These are phyloP conservation scores for Cystobasidium sp. DNA, from an alignment of 1,284 basidiomycete species.

Conservation along the genomic window DNA sequence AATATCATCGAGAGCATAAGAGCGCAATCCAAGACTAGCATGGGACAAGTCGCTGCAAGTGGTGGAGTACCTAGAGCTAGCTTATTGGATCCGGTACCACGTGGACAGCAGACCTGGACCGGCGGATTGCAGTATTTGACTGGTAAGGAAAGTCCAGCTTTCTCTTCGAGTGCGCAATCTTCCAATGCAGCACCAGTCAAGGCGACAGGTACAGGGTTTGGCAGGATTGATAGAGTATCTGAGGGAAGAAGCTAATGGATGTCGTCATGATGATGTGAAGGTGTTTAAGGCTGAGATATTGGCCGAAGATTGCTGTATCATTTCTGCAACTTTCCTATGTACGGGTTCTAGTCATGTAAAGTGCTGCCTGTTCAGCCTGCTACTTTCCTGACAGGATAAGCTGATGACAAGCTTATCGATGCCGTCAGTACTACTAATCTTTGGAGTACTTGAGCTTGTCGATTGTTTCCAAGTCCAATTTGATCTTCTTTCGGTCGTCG, in stretches of 20 bases:
- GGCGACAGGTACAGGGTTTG: background rate
- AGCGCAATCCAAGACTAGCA: background rate
- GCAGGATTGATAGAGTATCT: background rate
- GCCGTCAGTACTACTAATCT: too few species aligned
- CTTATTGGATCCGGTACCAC: slow-evolving; percentile 13
- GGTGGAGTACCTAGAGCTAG: slow-evolving; percentile 6
- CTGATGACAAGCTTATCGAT: too few species aligned
- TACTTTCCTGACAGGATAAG: too few species aligned
- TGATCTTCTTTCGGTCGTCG: too few species aligned
- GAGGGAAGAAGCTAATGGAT: background rate
- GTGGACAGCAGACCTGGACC: slow-evolving; percentile 10
- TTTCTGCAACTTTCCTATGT: too few species aligned
- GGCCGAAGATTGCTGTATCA: too few species aligned
- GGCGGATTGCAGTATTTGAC: slow-evolving; percentile 34
- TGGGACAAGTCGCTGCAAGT: slow-evolving; percentile 4
- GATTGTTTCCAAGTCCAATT: too few species aligned
- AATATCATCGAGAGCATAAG: slow-evolving; percentile 16
- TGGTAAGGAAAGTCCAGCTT: slow-evolving; percentile 18
- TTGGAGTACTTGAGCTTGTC: too few species aligned
- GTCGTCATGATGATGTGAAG: too few species aligned
- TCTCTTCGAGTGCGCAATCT: background rate
- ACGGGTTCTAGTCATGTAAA: too few species aligned
- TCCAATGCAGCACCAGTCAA: background rate
- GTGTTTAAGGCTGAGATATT: too few species aligned
- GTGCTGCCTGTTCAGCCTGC: too few species aligned